A percentile compares a stretch with the other conserved stretches of the same genome.
phyloP scores from a whole-genome alignment of 2,329 filamentous ascomycete species.

The Colletotrichum sp. region DNA sequence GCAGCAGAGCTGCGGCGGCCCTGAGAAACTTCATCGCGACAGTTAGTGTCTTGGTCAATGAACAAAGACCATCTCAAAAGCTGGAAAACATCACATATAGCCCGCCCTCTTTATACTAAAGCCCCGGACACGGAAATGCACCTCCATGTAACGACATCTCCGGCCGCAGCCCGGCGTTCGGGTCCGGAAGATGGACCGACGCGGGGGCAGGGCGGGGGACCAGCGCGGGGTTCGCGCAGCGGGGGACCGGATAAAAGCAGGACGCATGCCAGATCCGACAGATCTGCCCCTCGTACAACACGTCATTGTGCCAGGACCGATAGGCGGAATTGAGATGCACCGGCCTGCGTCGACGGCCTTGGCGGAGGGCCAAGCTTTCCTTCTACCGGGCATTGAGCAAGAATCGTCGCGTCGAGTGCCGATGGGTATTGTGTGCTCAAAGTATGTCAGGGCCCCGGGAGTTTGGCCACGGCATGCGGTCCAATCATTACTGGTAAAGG shows the following conservation, averaged over 20 bases:
- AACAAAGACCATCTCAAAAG: not conserved
- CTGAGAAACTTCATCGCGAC: constrained; percentile 6
- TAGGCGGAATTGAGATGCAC: constrained; percentile 15
- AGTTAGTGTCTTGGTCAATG: not conserved
- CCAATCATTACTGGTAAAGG: not conserved
- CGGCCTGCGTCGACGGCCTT: not conserved
- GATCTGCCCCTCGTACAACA: not conserved
- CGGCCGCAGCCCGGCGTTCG: not conserved
- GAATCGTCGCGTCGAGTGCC: not conserved
- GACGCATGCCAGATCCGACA: not conserved
- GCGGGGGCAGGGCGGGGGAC: not conserved
- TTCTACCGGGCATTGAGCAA: not conserved
- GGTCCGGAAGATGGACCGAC: not conserved
- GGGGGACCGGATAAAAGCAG: constrained; percentile 5
- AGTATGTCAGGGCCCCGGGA: not conserved
- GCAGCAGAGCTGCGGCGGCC: not conserved
- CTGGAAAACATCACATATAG: not conserved
- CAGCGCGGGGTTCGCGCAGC: constrained; percentile 1
- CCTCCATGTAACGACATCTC: not conserved
- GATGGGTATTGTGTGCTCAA: not conserved
- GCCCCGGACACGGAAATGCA: not conserved
- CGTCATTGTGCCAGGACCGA: not conserved
- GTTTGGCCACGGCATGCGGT: not conserved
- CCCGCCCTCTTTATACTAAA: not conserved
- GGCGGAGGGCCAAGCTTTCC: not conserved